phyloP scores from a whole-genome alignment of 768 basidiomycete genomes.

The Rhizopogon roseolus region DNA sequence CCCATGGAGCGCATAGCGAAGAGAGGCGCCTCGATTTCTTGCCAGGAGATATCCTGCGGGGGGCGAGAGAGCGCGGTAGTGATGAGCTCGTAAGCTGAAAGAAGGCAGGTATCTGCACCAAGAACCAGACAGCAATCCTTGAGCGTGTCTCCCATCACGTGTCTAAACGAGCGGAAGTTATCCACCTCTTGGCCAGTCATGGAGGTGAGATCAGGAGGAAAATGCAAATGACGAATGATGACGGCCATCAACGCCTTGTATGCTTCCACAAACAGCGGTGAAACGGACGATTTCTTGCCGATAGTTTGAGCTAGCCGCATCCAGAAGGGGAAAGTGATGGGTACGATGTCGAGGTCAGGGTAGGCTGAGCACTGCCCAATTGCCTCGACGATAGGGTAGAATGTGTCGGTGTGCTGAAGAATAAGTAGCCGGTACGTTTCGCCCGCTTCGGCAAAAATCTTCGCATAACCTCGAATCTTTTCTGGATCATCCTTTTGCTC shows the following conservation, averaged over 20 bases:
- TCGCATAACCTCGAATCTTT: constrained; percentile 82
- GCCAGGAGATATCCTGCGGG: constrained; percentile 70
- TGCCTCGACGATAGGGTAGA: constrained; percentile 93
- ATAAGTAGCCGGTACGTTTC: constrained; percentile 91
- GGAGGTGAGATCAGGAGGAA: constrained; percentile 66
- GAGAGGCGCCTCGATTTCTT: constrained; percentile 94
- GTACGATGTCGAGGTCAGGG: constrained; percentile 91
- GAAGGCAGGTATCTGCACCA: constrained; percentile 78
- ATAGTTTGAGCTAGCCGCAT: constrained; percentile 91
- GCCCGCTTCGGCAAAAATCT: constrained; percentile 95
- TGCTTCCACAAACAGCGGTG: constrained; percentile 76
- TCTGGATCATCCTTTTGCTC: constrained; percentile 75
- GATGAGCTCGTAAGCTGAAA: constrained; percentile 78
- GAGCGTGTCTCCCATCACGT: constrained; percentile 98
- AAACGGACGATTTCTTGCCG: constrained; percentile 66
- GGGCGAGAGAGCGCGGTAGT: constrained; percentile 63
- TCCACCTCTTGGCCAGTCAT: constrained; percentile 84
- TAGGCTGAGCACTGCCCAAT: constrained; percentile 92
- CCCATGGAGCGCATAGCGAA: constrained; percentile 99
- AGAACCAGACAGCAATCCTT: constrained; percentile 98
- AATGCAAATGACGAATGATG: constrained; percentile 88
- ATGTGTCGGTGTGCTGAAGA: constrained; percentile 84
- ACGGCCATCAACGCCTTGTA: constrained; percentile 81
- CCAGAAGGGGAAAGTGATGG: constrained; percentile 98
- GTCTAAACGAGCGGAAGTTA: constrained; percentile 90